Evolutionary conservation across 495 filamentous ascomycete species (phyloP).

Genomic region (Aspergillus egyptiacus): DNA sequence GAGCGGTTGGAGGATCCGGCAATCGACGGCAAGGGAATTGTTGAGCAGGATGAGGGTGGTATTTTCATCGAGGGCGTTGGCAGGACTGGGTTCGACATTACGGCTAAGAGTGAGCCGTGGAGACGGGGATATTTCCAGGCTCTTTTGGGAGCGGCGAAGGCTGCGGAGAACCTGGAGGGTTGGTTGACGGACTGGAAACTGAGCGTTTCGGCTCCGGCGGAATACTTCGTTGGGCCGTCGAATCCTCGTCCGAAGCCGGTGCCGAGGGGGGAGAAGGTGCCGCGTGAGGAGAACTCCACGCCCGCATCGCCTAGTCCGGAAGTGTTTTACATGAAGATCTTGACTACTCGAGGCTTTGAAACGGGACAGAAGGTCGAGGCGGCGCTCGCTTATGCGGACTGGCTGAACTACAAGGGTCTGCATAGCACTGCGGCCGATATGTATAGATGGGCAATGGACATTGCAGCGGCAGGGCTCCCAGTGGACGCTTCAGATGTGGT

Average conservation of each 20-base stretch:
- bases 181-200: constrained; percentile 64
- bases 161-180: constrained; percentile 74
- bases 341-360: constrained; percentile 71
- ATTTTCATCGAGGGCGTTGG: constrained; percentile 50
- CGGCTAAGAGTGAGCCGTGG: constrained; percentile 72
- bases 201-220: constrained; percentile 57
- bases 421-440: constrained; percentile 56
- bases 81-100: constrained; percentile 61
- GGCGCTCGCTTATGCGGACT: constrained; percentile 73
- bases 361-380: constrained; percentile 69
- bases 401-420: constrained; percentile 69
- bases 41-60: constrained; percentile 51
- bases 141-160: constrained; percentile 66
- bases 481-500: constrained; percentile 44
- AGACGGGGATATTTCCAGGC: constrained; percentile 74
- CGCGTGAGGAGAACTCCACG: constrained; percentile 66
- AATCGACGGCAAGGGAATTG: constrained; percentile 61
- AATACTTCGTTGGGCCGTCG: constrained; percentile 70
- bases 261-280: constrained; percentile 51
- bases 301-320: constrained; percentile 59
- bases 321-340: constrained; percentile 67
- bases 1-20: constrained; percentile 56
- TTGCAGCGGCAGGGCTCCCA: constrained; percentile 50
- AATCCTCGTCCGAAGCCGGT: constrained; percentile 74
- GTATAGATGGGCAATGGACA: constrained; percentile 66